Evolutionary conservation across 768 basidiomycete genomes (phyloP).

Genomic region (Amanita inopinata): DNA sequence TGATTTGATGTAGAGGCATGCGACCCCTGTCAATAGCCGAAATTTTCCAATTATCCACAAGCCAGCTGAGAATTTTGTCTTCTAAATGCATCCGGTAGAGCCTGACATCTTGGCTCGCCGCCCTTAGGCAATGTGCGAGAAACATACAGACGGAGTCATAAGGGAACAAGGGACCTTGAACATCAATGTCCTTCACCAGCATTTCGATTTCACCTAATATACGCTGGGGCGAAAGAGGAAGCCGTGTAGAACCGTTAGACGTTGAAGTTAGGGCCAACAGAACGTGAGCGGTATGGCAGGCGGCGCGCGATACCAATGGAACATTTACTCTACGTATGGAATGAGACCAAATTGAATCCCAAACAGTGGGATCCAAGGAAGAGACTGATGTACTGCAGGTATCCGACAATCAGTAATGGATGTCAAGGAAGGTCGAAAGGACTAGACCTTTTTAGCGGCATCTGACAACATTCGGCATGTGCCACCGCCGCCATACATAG

Average conservation of each 20-base stretch:
- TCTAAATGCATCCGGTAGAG: conserved; percentile 81
- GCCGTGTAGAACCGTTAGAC: conserved; percentile 15
- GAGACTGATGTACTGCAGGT: background rate
- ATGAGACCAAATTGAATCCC: conserved; percentile 79
- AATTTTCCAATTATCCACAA: conserved; percentile 61
- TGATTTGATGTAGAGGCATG: conserved; percentile 42
- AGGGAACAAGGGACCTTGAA: conserved; percentile 84
- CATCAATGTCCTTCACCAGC: conserved; percentile 72
- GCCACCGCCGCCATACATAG: conserved; percentile 71
- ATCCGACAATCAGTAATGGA: conserved; percentile 6
- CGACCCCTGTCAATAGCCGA: conserved; percentile 25
- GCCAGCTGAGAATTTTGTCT: conserved; percentile 78
- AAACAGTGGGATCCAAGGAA: conserved; percentile 28
- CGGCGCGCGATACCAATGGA: conserved; percentile 66
- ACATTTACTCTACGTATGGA: conserved; percentile 65
- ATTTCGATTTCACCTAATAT: conserved; percentile 68
- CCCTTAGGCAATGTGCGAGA: conserved; percentile 53
- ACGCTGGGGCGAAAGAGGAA: conserved; percentile 41
- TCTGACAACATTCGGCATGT: conserved; percentile 29
- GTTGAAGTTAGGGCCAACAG: conserved; percentile 29
- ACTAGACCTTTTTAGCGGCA: conserved; percentile 4
- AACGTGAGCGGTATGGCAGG: conserved; percentile 57
- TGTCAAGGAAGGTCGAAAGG: conserved; percentile 2
- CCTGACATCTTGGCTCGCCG: conserved; percentile 74
- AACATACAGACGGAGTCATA: conserved; percentile 88